These are phyloP conservation scores for Alternaria sp. DNA, from an alignment of 2,329 filamentous ascomycete genomes.

Conservation along the genomic window DNA sequence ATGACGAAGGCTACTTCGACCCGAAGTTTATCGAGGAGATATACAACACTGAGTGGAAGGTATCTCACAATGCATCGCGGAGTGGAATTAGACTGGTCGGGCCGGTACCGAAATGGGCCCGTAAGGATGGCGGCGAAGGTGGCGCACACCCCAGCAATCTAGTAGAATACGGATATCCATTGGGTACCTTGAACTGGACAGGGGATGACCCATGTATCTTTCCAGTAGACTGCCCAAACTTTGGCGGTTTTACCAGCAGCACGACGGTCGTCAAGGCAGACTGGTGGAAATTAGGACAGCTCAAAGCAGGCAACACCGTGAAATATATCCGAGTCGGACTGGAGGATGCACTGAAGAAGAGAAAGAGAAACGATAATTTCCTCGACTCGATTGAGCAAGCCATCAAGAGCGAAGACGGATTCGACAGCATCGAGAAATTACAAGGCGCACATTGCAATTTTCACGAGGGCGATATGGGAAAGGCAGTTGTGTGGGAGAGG, in stretches of 20 bases:
- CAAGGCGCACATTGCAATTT: conserved; percentile 40
- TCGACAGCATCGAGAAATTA: conserved; percentile 35
- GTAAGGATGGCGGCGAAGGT: conserved; percentile 68
- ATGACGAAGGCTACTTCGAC: conserved; percentile 63
- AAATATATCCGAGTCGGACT: conserved; percentile 62
- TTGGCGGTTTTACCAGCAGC: conserved; percentile 67
- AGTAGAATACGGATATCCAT: conserved; percentile 63
- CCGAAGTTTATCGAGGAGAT: conserved; percentile 65
- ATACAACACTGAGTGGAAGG: conserved; percentile 66
- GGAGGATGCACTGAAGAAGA: conserved; percentile 60
- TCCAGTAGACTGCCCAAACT: conserved; percentile 66
- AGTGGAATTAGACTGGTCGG: conserved; percentile 69
- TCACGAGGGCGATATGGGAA: conserved; percentile 38
- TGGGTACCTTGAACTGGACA: conserved; percentile 68
- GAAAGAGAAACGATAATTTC: conserved; percentile 57
- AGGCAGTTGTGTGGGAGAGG: conserved; percentile 43
- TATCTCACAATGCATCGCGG: conserved; percentile 69
- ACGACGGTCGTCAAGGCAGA: conserved; percentile 66
- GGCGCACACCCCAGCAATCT: conserved; percentile 69
- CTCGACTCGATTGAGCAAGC: conserved; percentile 55
- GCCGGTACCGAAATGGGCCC: conserved; percentile 66
- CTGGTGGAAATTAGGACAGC: conserved; percentile 69
- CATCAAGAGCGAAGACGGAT: conserved; percentile 34
- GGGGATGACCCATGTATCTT: conserved; percentile 70
- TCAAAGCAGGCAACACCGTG: conserved; percentile 67